Percentiles rank a stretch among this genome's conserved stretches.
Conservation (phyloP, 129 eudicot species). For the Erigeron canadensis region DNA sequence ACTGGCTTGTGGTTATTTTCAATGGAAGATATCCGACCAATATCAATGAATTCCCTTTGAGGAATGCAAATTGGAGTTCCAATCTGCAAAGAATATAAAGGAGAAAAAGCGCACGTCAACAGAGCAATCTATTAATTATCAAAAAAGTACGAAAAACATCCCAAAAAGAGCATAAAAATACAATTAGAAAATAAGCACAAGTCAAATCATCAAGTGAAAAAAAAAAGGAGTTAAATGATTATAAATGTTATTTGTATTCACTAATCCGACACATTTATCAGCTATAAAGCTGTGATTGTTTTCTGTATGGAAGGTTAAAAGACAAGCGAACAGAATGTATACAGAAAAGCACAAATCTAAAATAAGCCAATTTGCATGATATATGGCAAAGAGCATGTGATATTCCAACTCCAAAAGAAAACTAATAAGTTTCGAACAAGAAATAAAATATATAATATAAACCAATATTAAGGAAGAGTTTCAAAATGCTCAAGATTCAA, state of each 20-base stretch:
- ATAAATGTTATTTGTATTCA: neutral
- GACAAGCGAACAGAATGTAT: neutral
- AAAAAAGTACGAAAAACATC: neutral
- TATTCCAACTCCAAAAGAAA: neutral
- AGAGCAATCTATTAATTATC: neutral
- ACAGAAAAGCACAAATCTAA: neutral
- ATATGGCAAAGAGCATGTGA: neutral
- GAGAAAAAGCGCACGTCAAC: neutral
- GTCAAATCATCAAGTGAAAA: neutral
- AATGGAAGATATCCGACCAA: conserved; percentile 88
- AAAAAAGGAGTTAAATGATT: neutral
- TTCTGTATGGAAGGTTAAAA: neutral
- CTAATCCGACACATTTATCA: neutral
- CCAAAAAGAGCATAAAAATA: neutral
- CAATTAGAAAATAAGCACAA: neutral
- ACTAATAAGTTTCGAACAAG: neutral
- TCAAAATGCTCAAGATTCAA: no score
- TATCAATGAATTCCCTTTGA: conserved; percentile 68
- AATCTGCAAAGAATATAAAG: conserved; percentile 40
- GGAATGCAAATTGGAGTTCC: conserved; percentile 97
- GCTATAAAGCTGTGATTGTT: neutral
- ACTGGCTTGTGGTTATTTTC: conserved; percentile 95
- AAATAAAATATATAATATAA: neutral
- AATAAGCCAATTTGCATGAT: neutral
- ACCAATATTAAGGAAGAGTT: no score